Conservation (phyloP, 2,329 filamentous ascomycete species). For the Diaporthe citrichinensis region DNA sequence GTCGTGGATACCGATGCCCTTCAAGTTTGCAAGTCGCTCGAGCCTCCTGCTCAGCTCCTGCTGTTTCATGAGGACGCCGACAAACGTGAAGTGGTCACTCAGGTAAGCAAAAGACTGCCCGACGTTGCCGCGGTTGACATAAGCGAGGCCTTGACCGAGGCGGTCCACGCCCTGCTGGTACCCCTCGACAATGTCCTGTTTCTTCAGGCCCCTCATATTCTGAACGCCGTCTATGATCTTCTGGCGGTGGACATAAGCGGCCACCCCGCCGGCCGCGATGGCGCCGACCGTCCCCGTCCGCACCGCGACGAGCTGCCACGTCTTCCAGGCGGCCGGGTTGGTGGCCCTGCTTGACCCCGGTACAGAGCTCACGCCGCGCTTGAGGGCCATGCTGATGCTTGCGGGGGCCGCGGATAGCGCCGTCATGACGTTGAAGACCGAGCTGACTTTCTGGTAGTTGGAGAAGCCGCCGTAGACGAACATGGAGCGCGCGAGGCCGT, state of each 20-base stretch:
- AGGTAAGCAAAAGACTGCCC: conserved; percentile 83
- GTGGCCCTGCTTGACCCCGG: conserved; percentile 44
- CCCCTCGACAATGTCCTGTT: conserved; percentile 61
- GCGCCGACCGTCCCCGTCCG: conserved; percentile 86
- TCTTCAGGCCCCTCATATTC: conserved; percentile 62
- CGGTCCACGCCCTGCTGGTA: conserved; percentile 65
- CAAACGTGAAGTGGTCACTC: conserved; percentile 86
- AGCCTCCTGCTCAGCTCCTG: conserved; percentile 80
- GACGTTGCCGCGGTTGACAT: conserved; percentile 70
- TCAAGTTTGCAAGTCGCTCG: conserved; percentile 70
- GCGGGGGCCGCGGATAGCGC: conserved; percentile 66
- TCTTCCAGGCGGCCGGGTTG: conserved; percentile 61
- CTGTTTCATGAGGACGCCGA: conserved; percentile 82
- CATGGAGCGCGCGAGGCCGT: conserved; percentile 73
- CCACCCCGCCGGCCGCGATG: conserved; percentile 84
- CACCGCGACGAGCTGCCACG: conserved; percentile 78
- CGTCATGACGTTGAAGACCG: conserved; percentile 70
- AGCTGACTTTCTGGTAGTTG: conserved; percentile 70
- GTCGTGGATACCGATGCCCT: conserved; percentile 78
- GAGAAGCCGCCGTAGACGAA: conserved; percentile 73
- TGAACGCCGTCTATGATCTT: conserved; percentile 69
- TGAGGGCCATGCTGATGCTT: conserved; percentile 56
- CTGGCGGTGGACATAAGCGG: conserved; percentile 83
- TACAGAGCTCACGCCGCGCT: conserved; percentile 45
- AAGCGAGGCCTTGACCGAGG: conserved; percentile 67